These are phyloP conservation scores for Penicillium sp. DNA, from an alignment of 2,329 filamentous ascomycete genomes.

Conservation along the genomic window DNA sequence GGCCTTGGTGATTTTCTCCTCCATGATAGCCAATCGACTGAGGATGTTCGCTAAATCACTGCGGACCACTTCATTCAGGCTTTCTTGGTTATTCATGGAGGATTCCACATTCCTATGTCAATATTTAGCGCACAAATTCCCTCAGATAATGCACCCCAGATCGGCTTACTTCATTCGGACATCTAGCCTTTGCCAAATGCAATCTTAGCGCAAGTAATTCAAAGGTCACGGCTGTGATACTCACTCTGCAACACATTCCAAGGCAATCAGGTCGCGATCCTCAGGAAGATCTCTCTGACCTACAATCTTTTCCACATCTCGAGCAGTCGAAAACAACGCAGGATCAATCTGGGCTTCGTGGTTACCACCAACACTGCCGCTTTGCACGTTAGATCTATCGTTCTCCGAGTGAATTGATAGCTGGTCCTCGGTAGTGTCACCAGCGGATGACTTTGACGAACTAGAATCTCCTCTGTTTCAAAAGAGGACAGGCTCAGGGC, in stretches of 20 bases:
- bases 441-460: not conserved
- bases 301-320: slow-evolving; percentile 1
- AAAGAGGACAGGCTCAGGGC: slow-evolving; percentile 3
- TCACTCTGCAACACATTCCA: not conserved
- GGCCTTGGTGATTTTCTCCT: slow-evolving; percentile 1
- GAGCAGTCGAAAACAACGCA: slow-evolving; percentile 1
- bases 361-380: not conserved
- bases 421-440: slow-evolving; percentile 2
- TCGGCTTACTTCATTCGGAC: slow-evolving; percentile 1
- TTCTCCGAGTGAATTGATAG: slow-evolving; percentile 3
- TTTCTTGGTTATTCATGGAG: slow-evolving; percentile 4
- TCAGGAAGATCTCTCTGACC: slow-evolving; percentile 1
- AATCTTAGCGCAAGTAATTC: not conserved
- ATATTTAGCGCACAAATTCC: slow-evolving; percentile 2
- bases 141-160: slow-evolving; percentile 1
- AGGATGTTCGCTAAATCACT: slow-evolving; percentile 1
- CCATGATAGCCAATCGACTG: slow-evolving; percentile 2
- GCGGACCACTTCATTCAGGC: slow-evolving; percentile 1
- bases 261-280: not conserved
- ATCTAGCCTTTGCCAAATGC: not conserved
- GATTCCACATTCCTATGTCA: slow-evolving; percentile 2
- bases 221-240: slow-evolving; percentile 1
- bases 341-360: slow-evolving; percentile 4
- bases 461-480: not conserved
- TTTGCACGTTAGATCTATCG: slow-evolving; percentile 2